Evolutionary conservation across 1,284 basidiomycete species (phyloP).

Genomic region (Somion occarium): DNA sequence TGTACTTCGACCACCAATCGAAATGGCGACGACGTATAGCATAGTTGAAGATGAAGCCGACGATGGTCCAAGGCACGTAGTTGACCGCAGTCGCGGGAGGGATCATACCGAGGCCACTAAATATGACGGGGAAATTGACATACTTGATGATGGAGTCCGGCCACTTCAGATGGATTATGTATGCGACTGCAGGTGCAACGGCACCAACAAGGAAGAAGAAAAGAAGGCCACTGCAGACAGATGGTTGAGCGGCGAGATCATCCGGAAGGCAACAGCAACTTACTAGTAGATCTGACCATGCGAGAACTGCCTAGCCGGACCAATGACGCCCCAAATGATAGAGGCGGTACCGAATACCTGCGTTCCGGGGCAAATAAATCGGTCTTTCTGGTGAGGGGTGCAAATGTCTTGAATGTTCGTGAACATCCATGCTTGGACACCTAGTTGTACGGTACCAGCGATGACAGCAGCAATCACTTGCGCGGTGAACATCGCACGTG

Average conservation of each 20-base stretch:
- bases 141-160: constrained; percentile 61
- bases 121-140: constrained; percentile 62
- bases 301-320: constrained; percentile 36
- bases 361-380: constrained; percentile 32
- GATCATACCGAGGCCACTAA: constrained; percentile 30
- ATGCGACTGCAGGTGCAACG: constrained; percentile 1
- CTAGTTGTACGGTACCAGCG: constrained; percentile 59
- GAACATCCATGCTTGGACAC: constrained; percentile 55
- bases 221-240: constrained; percentile 38
- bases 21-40: constrained; percentile 36
- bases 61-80: constrained; percentile 36
- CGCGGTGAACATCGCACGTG: constrained; percentile 51
- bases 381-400: constrained; percentile 23
- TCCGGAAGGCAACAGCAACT: not conserved
- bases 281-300: constrained; percentile 22
- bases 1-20: constrained; percentile 44
- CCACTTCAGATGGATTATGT: constrained; percentile 40
- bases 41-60: constrained; percentile 42
- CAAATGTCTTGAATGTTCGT: constrained; percentile 39
- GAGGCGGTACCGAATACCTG: constrained; percentile 33
- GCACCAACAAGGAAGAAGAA: constrained; percentile 43
- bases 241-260: not conserved
- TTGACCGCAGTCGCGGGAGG: constrained; percentile 42
- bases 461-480: constrained; percentile 63
- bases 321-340: constrained; percentile 39